Evolutionary conservation across 768 basidiomycete species (phyloP), one percentile per base, ranked within the genome.

Genomic region (Nidularia pulvinata): DNA sequence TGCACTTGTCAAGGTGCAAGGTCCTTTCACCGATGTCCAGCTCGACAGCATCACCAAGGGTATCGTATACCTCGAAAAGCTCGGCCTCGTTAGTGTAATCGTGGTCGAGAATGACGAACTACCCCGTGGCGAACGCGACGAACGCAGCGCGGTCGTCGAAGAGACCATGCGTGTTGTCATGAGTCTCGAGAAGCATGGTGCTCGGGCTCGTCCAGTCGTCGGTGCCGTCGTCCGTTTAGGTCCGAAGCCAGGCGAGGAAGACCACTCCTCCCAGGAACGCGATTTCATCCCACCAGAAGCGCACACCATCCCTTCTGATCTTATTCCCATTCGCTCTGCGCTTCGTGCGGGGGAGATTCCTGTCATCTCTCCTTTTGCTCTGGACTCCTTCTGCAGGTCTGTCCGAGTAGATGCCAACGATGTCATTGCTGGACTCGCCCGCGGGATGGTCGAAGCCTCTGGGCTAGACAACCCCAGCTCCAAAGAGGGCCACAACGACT

Each of bases 331-430:
- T 55, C 86, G 92, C 16, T 91, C 91, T 47, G 93, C 97, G 6
- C 84, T 99, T 57, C 84, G 85, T 51, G 87, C 93, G 2, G 94
- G 96, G 11, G 97, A 98, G 72, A 98, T 99, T 51, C 97, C 97
- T 5, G 95, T 99, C 22, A 84, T 98, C 46, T 80, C 95, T 13
- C 95, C 97, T 2, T 85, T 99, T 51, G 95, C 95, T 1, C 78
- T 98, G 35, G 95, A 98, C 67, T 92, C 92, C 0, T 89, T 87
- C 63, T 95, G 90, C 64, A 86, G 91, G 50, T 91, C 93, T 10
- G 83, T 89, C 30, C 86, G 95, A 52, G 79, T 97, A 45, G 85
- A 90, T 55, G 84, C 93, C 22, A 91, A 98, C 71, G 88, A 93
- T 69, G 88, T 96, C 42, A 79, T 99, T 46, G 87, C 85, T 6